Percentiles rank a stretch among this genome's conserved stretches.
Conservation (phyloP, 2,329 filamentous ascomycete species). For the Diplocarpon mali region DNA sequence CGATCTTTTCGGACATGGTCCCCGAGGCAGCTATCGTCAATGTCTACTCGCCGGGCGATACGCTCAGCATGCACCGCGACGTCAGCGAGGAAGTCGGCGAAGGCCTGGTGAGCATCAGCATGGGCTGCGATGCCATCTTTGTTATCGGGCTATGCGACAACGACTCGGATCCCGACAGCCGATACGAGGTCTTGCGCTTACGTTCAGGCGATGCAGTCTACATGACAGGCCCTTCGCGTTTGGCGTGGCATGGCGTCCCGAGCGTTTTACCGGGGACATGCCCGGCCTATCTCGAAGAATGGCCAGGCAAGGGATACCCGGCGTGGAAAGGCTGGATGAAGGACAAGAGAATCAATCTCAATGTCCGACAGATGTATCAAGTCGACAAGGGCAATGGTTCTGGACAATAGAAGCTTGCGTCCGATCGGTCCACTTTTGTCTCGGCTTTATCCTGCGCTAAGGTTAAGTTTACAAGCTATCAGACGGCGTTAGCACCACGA, state of each 20-base stretch:
- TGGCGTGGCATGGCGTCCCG: conserved; percentile 92
- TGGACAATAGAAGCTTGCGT: too few species aligned
- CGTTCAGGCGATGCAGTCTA: conserved; percentile 82
- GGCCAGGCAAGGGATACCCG: conserved; percentile 48
- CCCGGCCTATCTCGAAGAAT: conserved; percentile 60
- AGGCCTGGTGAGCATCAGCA: conserved; percentile 72
- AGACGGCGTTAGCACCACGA: neutral
- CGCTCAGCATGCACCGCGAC: conserved; percentile 84
- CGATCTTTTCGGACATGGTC: conserved; percentile 63
- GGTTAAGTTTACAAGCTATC: too few species aligned
- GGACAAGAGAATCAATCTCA: conserved; percentile 80
- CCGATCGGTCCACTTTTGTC: neutral
- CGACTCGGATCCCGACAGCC: conserved; percentile 23
- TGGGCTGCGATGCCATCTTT: conserved; percentile 87
- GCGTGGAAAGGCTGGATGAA: conserved; percentile 81
- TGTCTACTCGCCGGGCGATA: conserved; percentile 82
- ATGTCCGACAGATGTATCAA: conserved; percentile 72
- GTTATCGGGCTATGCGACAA: conserved; percentile 52
- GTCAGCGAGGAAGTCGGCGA: conserved; percentile 75
- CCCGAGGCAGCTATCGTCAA: conserved; percentile 91
- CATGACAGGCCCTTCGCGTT: conserved; percentile 72
- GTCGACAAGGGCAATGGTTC: too few species aligned
- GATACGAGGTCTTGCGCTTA: conserved; percentile 52
- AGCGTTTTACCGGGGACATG: conserved; percentile 74
- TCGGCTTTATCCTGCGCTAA: conserved; percentile 3